Evolutionary conservation across 257 asterid species (phyloP).

Genomic region (Solanum sparsipilum): DNA sequence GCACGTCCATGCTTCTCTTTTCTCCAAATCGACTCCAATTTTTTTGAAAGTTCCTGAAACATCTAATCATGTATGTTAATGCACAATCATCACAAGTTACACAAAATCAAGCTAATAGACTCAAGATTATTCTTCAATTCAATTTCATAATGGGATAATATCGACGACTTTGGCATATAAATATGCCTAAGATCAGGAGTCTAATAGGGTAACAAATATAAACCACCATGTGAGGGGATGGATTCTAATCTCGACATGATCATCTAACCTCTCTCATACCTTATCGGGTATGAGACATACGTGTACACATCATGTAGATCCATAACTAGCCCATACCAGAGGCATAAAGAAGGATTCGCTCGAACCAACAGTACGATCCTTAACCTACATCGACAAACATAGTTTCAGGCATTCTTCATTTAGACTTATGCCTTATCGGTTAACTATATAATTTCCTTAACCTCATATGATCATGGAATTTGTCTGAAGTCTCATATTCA

Average conservation of each 20-base stretch:
- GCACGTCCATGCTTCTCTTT: too few species aligned
- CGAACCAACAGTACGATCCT: neutral
- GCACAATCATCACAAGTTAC: too few species aligned
- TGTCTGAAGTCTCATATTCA: neutral
- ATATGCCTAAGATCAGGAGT: neutral
- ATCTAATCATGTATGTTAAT: too few species aligned
- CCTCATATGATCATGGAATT: neutral
- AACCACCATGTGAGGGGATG: neutral
- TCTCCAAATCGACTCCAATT: too few species aligned
- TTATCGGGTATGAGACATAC: neutral
- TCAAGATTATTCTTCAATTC: too few species aligned
- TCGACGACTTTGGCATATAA: too few species aligned
- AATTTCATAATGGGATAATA: too few species aligned
- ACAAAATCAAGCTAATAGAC: too few species aligned
- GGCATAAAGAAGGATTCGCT: neutral
- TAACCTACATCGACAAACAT: neutral
- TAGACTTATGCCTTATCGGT: neutral
- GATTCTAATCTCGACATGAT: neutral
- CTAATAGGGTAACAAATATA: neutral
- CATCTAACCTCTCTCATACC: neutral
- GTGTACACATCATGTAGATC: neutral
- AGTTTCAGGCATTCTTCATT: neutral
- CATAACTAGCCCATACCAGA: neutral
- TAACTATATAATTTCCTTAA: too few species aligned
- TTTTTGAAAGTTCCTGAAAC: too few species aligned